phyloP scores from a whole-genome alignment of 192 early-diverging fungal genomes.

The Coemansia pectinata region DNA sequence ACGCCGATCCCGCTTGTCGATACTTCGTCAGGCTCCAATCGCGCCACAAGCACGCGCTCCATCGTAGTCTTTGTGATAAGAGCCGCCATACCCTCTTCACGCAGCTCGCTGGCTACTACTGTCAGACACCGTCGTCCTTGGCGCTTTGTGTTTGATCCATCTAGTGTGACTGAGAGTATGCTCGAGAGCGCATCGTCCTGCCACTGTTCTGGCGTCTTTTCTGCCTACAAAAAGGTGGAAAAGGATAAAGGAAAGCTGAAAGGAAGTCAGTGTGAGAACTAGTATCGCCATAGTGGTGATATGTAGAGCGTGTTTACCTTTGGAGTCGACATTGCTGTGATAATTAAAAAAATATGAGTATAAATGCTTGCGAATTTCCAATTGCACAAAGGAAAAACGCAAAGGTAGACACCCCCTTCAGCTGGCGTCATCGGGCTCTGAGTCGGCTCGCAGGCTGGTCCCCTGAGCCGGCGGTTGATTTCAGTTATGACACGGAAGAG shows the following conservation, averaged over 20 bases:
- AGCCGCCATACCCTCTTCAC: constrained; percentile 14
- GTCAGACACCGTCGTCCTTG: constrained; percentile 15
- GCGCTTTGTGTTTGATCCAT: constrained; percentile 58
- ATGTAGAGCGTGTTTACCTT: constrained; percentile 9
- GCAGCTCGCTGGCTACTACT: constrained; percentile 45
- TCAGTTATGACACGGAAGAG: neutral
- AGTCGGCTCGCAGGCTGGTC: neutral
- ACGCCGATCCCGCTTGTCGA: constrained; percentile 37
- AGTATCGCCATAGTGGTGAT: neutral
- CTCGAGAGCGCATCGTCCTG: constrained; percentile 78
- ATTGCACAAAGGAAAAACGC: neutral
- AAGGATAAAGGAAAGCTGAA: neutral
- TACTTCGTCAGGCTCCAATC: constrained; percentile 60
- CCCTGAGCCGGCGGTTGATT: neutral
- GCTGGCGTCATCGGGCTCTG: neutral
- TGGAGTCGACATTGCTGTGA: constrained; percentile 18
- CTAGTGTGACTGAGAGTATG: constrained; percentile 76
- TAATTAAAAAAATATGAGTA: neutral
- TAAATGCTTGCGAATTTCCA: neutral
- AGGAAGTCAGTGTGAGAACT: neutral
- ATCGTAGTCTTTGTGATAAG: constrained; percentile 57
- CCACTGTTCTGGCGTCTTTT: constrained; percentile 63
- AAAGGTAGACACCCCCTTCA: too few relatives aligned
- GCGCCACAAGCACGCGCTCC: constrained; percentile 71
- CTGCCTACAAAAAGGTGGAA: constrained; percentile 22